Base-by-base conservation (phyloP, 2,329 filamentous ascomycete genomes). In the Penicillium sp. region DNA sequence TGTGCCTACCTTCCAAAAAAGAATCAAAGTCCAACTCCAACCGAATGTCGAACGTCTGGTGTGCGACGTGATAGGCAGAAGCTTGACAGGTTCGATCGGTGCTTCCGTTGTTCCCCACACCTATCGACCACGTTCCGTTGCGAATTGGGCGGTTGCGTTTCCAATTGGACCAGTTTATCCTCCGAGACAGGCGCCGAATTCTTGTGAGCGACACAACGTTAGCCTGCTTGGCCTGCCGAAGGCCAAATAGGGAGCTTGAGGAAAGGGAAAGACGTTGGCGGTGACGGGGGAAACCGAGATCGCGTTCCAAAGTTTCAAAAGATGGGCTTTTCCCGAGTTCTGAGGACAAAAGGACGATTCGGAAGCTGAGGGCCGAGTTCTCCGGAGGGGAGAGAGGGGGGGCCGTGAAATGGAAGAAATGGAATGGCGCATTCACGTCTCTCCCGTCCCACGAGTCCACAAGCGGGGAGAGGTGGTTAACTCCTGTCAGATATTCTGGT, bases 111-210 rank as follows among this genome's bases (percentile, higher is more conserved):
- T 64, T 64, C 63, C 60, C 64, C 63, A 61, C 63, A 60, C 57
- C 51, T 50, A 54, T 54, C 51, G 54, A 59, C 58, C 56, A 61
- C 61, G 64, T 60, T 63, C 57, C 54, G 57, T 61, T 61, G 53
- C 32, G 32, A 62, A 61, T 63, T 55, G 34, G 26, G 50, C 53
- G 52, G 61, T 53, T 42, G 43, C 26, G n/a, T 65, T 63, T 61
- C 35, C 63, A 66, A 66, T 65, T 59, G 55, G 58, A 44, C 64
- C 55, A 57, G 46, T 31, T 59, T 61, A 61, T 57, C 51, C 51
- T 57, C 55, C 51, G 55, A 57, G 55, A 57, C 55, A 57, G 29
- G 55, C 37, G 52, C 38, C 49, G 34, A 56, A 22, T 47, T 29
- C n/a, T 49, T 32, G 31, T 38, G 52, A 46, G 40, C 24, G 40